phyloP scores from a whole-genome alignment of 2,329 filamentous ascomycete genomes.

The Anisogramma anomala region DNA sequence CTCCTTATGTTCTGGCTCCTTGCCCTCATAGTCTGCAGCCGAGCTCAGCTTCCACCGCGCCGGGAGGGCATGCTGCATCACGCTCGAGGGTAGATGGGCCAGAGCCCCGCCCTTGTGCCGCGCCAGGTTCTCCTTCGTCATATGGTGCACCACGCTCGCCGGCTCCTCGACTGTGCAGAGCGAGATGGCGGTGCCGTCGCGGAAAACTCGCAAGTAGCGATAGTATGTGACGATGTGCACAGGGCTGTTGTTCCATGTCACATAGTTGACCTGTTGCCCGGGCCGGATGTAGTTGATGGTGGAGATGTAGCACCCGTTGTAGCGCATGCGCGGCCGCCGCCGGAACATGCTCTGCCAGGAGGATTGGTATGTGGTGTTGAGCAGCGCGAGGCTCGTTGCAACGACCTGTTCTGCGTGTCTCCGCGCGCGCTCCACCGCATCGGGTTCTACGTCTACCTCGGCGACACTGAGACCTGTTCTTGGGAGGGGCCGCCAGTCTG shows the following conservation, averaged over 20 bases:
- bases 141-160: slow-evolving; percentile 71
- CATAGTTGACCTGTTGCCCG: slow-evolving; percentile 59
- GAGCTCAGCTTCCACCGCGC: slow-evolving; percentile 40
- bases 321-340: slow-evolving; percentile 72
- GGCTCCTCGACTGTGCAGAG: slow-evolving; percentile 75
- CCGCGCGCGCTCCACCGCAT: slow-evolving; percentile 26
- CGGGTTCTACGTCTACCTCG: slow-evolving; percentile 15
- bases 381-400: slow-evolving; percentile 30
- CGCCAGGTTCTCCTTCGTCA: slow-evolving; percentile 60
- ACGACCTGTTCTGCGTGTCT: slow-evolving; percentile 24
- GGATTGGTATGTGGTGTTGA: slow-evolving; percentile 33
- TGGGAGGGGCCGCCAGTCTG: slow-evolving; percentile 40
- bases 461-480: slow-evolving; percentile 17
- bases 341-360: slow-evolving; percentile 66
- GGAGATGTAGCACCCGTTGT: slow-evolving; percentile 92
- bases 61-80: slow-evolving; percentile 59
- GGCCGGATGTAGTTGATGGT: slow-evolving; percentile 90
- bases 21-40: slow-evolving; percentile 22
- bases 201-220: slow-evolving; percentile 89
- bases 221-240: slow-evolving; percentile 97
- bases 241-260: slow-evolving; percentile 64
- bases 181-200: slow-evolving; percentile 73
- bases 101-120: slow-evolving; percentile 26
- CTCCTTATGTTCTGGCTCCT: slow-evolving; percentile 29
- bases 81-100: slow-evolving; percentile 32